Evolutionary conservation across 805 yeast genomes (phyloP).

Genomic region (Kluyveromyces siamensis): DNA sequence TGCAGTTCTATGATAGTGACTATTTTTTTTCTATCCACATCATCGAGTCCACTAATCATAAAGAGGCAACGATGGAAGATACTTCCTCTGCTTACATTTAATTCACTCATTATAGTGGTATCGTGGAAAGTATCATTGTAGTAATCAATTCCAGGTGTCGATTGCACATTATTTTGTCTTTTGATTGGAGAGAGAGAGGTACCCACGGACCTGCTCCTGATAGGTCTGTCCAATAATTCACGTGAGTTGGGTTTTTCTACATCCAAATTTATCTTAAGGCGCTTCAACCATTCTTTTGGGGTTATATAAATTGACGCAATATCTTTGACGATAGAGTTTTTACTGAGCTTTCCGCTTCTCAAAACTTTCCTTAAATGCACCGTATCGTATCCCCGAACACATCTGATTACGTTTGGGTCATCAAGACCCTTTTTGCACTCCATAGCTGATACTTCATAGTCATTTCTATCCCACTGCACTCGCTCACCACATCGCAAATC

Average conservation of each 20-base stretch:
- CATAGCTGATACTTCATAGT: constrained; percentile 41
- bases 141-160: neutral
- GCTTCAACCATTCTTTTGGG: constrained; percentile 28
- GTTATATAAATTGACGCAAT: constrained; percentile 28
- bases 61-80: constrained; percentile 32
- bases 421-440: constrained; percentile 16
- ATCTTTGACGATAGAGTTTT: constrained; percentile 14
- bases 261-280: constrained; percentile 22
- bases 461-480: constrained; percentile 30
- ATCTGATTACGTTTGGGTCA: constrained; percentile 30
- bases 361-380: constrained; percentile 31
- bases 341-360: constrained; percentile 13
- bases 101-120: neutral
- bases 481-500: constrained; percentile 52
- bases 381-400: constrained; percentile 54
- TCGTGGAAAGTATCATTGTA: constrained; percentile 1
- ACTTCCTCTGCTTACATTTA: neutral
- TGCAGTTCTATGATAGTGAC: constrained; percentile 29
- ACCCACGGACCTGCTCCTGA: constrained; percentile 6
- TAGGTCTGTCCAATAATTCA: constrained; percentile 11
- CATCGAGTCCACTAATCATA: constrained; percentile 29
- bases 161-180: neutral
- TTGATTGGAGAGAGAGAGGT: neutral
- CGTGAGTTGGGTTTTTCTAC: constrained; percentile 10
- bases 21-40: constrained; percentile 27